phyloP scores from a whole-genome alignment of 1,284 basidiomycete species.

The Flammula alnicola region DNA sequence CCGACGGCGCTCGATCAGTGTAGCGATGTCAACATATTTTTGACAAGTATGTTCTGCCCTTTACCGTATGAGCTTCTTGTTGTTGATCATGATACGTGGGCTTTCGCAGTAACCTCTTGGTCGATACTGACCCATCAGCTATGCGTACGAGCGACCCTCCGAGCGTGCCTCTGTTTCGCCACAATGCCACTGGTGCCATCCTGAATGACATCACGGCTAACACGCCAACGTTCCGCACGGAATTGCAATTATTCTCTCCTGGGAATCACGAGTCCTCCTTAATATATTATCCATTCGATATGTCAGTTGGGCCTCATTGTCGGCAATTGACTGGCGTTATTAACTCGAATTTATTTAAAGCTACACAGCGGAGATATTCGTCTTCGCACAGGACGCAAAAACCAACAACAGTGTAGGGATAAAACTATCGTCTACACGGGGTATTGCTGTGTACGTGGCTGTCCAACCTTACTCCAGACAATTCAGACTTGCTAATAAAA shows the following conservation, averaged over 20 bases:
- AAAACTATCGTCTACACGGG: conserved; percentile 20
- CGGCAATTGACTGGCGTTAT: background rate
- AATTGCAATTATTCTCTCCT: conserved; percentile 28
- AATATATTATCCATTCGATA: conserved; percentile 29
- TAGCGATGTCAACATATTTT: conserved; percentile 27
- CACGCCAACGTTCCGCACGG: conserved; percentile 28
- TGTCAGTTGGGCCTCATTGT: conserved; percentile 17
- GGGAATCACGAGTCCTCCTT: conserved; percentile 23
- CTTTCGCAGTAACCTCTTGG: conserved; percentile 22
- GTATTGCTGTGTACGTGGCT: conserved; percentile 27
- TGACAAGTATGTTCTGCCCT: conserved; percentile 21
- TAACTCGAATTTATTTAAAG: conserved; percentile 5
- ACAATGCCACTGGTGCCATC: conserved; percentile 23
- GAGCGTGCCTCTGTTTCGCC: conserved; percentile 22
- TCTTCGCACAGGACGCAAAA: conserved; percentile 26
- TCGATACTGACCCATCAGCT: conserved; percentile 2
- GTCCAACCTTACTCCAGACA: background rate
- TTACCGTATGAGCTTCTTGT: background rate
- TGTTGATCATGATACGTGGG: background rate
- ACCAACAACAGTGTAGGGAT: conserved; percentile 24
- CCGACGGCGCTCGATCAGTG: conserved; percentile 19
- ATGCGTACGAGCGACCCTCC: conserved; percentile 23
- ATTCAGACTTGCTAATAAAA: background rate
- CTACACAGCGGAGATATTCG: conserved; percentile 27
- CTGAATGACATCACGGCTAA: conserved; percentile 20